These are phyloP conservation scores for Spergularia azorica DNA, from an alignment of 179 eudicot species.

Conservation along the genomic window DNA sequence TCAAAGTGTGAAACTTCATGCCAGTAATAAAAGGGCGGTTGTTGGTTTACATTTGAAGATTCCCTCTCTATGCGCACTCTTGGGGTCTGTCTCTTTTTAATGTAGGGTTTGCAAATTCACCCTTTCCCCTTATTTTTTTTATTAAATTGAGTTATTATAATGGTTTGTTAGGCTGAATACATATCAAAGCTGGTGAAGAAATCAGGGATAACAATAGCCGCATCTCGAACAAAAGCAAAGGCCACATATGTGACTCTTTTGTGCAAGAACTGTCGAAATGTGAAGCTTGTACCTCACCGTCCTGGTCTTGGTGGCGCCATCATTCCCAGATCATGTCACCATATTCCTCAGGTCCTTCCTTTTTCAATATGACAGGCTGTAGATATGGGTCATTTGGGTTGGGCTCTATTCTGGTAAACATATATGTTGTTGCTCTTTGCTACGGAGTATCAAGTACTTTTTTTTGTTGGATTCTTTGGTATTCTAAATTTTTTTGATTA, in stretches of 20 bases:
- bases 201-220: slow-evolving; percentile 94
- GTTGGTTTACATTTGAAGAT: no score
- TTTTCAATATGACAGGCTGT: no score
- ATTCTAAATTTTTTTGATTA: no score
- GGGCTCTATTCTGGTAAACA: no score
- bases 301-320: slow-evolving; percentile 99
- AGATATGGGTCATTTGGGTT: no score
- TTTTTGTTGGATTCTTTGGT: no score
- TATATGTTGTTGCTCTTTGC: no score
- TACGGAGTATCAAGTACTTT: no score
- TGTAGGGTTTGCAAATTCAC: not conserved
- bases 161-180: slow-evolving; percentile 64
- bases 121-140: no score
- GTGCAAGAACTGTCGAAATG: slow-evolving; percentile 89
- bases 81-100: slow-evolving; percentile 47
- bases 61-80: slow-evolving; percentile 79
- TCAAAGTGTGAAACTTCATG: no score
- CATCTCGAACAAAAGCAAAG: slow-evolving; percentile 95
- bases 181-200: slow-evolving; percentile 91
- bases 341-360: slow-evolving; percentile 82
- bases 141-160: no score
- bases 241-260: slow-evolving; percentile 87
- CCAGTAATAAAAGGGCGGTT: no score
- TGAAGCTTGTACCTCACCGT: slow-evolving; percentile 86
- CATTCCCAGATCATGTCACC: slow-evolving; percentile 95